Base-by-base conservation (phyloP, 148 eudicot species). In the Rhododendron henanense region DNA sequence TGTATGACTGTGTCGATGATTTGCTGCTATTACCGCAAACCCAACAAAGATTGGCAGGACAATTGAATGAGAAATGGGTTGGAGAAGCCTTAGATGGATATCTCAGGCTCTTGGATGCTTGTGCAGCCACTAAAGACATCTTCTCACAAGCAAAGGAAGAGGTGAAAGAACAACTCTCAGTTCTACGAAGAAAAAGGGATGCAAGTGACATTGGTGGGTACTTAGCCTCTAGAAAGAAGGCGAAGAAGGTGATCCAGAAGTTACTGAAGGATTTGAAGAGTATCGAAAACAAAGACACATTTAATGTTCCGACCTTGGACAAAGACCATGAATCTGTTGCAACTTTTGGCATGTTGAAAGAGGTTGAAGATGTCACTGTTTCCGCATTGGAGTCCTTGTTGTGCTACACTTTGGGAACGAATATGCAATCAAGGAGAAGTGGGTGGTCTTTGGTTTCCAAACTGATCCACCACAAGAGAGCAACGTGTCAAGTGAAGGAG, bases 11-110 rank as follows among this genome's bases (percentile, higher is more conserved):
- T 13, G 19, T 31, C 0, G 39, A 71, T 71, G 39, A 71, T 71
- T 85, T 92, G 48, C 88, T 90, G 25, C 89, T 83, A 57, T 25
- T 88, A 55, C 91, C 88, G 2, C 77, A 77, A 21, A 83, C 84
- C 14, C 89, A 76, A 74, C 86, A 85, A 84, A 31, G 74, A 14
- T 61, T 86, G 4, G 10, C 50, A 67, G 48, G 35, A 65, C 76
- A 41, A 53, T 48, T 8, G 13, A 13, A 61, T 21, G 48, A 44
- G 33, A 69, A 71, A 79, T 78, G 47, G 76, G 85, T 69, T 4
- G 87, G 84, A 33, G 89, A 85, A 48, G 80, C 61, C 0, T 85
- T 89, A 79, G 92, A 90, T 48, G 89, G 91, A 44, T 90, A 85
- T 53, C 73, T 90, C 2, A 86, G 82, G 84, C 67, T 90, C 28